Evolutionary conservation across 257 asterid genomes (phyloP).

Genomic region (Avicennia marina): DNA sequence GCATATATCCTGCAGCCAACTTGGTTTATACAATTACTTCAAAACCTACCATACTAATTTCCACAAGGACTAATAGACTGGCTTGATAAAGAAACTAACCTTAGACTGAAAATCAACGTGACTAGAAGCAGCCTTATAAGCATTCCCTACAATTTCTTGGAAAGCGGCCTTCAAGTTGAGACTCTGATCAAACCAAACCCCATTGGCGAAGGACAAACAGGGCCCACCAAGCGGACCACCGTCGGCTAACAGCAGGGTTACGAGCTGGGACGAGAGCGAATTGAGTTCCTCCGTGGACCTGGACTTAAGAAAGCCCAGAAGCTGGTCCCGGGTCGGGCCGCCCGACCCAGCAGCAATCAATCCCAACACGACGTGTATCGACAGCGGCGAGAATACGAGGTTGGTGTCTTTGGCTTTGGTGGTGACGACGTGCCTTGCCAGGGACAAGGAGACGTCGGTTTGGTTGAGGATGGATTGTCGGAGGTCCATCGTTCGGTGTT

Average conservation of each 20-base stretch:
- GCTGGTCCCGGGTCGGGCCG: constrained; percentile 36
- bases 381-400: constrained; percentile 47
- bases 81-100: constrained; percentile 26
- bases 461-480: constrained; percentile 38
- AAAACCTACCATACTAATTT: too few relatives aligned
- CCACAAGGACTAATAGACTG: too few relatives aligned
- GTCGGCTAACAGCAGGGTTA: constrained; percentile 35
- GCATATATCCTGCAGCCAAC: too few relatives aligned
- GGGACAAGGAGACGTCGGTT: constrained; percentile 36
- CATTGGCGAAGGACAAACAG: constrained; percentile 42
- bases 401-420: constrained; percentile 26
- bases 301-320: constrained; percentile 32
- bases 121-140: constrained; percentile 39
- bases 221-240: constrained; percentile 46
- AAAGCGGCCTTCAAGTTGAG: constrained; percentile 35
- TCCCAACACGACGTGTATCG: constrained; percentile 41
- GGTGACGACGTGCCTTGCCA: constrained; percentile 41
- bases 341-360: constrained; percentile 43
- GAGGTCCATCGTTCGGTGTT: constrained; percentile 33
- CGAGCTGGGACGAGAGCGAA: constrained; percentile 41
- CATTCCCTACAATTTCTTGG: constrained; percentile 25
- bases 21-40: too few relatives aligned
- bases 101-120: constrained; percentile 44
- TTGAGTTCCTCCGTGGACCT: constrained; percentile 22
- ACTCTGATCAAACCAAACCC: constrained; percentile 47